A percentile compares a stretch with the other conserved stretches of the same genome.
Conservation (phyloP, 805 yeast species). For the Candida corydali region DNA sequence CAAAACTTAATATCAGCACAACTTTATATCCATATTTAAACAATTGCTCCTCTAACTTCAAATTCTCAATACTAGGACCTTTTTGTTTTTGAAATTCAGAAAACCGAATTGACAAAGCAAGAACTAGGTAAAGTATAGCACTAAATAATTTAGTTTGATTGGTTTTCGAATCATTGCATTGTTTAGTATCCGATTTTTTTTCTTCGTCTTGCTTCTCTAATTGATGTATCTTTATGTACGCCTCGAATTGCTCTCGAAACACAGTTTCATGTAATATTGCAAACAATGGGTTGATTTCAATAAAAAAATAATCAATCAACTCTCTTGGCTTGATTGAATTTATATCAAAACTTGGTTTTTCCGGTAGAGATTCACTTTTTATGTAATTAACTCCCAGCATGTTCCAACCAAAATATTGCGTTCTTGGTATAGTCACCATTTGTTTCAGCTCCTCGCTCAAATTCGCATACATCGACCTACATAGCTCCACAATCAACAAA, state of each 20-base stretch:
- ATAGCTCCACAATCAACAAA: constrained; percentile 36
- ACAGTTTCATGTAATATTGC: constrained; percentile 51
- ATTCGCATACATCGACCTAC: constrained; percentile 25
- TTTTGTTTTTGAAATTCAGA: constrained; percentile 34
- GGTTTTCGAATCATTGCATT: constrained; percentile 19
- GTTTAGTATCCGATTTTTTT: constrained; percentile 4
- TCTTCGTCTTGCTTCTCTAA: constrained; percentile 9
- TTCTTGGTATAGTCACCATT: constrained; percentile 44
- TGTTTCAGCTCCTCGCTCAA: constrained; percentile 30
- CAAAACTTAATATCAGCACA: constrained; percentile 29
- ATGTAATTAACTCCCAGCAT: constrained; percentile 55
- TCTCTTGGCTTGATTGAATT: constrained; percentile 16
- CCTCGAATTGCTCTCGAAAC: constrained; percentile 46
- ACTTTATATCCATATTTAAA: constrained; percentile 32
- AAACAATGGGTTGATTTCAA: constrained; percentile 49
- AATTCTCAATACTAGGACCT: constrained; percentile 24
- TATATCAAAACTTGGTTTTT: constrained; percentile 20
- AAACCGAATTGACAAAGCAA: constrained; percentile 50
- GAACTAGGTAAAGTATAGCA: constrained; percentile 47
- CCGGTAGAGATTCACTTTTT: constrained; percentile 28
- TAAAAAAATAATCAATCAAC: constrained; percentile 39
- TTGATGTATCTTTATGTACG: constrained; percentile 20
- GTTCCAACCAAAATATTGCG: constrained; percentile 66
- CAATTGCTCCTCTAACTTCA: constrained; percentile 28
- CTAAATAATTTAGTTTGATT: constrained; percentile 44